Percentiles rank a stretch among this genome's conserved stretches.
Evolutionary conservation across 2,329 filamentous ascomycete genomes (phyloP).

Genomic region (Thermothelomyces thermophilus): DNA sequence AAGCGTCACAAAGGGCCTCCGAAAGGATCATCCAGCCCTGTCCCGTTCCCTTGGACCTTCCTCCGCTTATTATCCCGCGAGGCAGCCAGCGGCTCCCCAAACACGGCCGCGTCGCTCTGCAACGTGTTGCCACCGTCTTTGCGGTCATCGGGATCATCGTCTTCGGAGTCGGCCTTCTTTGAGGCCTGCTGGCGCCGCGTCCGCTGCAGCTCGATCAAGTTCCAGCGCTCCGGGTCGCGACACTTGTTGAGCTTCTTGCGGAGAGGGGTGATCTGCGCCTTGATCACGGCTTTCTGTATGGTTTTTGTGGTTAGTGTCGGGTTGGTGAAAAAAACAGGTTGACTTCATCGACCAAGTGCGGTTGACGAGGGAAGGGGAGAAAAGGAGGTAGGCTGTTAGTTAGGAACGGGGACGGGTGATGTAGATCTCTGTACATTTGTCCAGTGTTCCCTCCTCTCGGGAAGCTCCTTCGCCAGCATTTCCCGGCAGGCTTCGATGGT

Average conservation of each 20-base stretch:
- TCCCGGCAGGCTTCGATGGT: slow-evolving; percentile 46
- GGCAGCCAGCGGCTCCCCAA: slow-evolving; percentile 33
- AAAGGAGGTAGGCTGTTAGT: no score
- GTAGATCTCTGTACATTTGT: slow-evolving; percentile 39
- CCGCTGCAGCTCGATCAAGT: slow-evolving; percentile 62
- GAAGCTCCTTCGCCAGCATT: slow-evolving; percentile 51
- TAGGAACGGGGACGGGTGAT: slow-evolving; percentile 1
- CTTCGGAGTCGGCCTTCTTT: slow-evolving; percentile 35
- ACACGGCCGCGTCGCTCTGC: slow-evolving; percentile 40
- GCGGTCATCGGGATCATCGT: slow-evolving; percentile 12
- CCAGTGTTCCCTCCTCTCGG: slow-evolving; percentile 50
- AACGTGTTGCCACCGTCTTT: slow-evolving; percentile 19
- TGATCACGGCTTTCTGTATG: slow-evolving; percentile 29
- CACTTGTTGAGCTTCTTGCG: slow-evolving; percentile 66
- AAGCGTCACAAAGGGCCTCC: slow-evolving; percentile 27
- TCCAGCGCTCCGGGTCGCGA: slow-evolving; percentile 65
- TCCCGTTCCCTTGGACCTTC: slow-evolving; percentile 31
- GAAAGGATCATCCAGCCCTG: slow-evolving; percentile 39
- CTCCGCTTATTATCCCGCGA: slow-evolving; percentile 39
- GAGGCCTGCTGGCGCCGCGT: slow-evolving; percentile 51
- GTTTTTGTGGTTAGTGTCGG: neutral
- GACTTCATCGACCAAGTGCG: neutral
- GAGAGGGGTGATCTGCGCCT: slow-evolving; percentile 40
- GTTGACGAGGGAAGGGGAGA: neutral
- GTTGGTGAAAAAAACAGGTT: neutral